A percentile compares a stretch with the other conserved stretches of the same genome.
Evolutionary conservation across 805 yeast species (phyloP).

Genomic region (Tetrapisispora fleetii): DNA sequence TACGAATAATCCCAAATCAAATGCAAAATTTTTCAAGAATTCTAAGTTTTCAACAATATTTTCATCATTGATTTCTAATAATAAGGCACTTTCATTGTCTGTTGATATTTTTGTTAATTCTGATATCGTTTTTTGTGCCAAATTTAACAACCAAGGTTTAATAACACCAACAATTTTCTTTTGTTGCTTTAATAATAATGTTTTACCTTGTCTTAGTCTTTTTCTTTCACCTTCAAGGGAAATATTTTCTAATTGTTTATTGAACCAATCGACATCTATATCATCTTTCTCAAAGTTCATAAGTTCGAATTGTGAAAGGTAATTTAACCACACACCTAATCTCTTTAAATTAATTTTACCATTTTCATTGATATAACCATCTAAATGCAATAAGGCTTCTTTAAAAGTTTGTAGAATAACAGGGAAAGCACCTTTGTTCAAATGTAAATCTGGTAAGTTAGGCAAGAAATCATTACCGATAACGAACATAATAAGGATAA

Average conservation of each 20-base stretch:
- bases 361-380: conserved; percentile 75
- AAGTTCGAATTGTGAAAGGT: conserved; percentile 68
- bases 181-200: conserved; percentile 60
- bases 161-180: conserved; percentile 54
- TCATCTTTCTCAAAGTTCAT: conserved; percentile 78
- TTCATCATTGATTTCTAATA: conserved; percentile 27
- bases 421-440: conserved; percentile 97
- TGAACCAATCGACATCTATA: conserved; percentile 85
- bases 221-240: conserved; percentile 63
- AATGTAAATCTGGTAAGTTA: conserved; percentile 83
- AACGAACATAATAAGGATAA: conserved; percentile 82
- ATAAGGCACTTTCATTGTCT: conserved; percentile 1
- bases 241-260: conserved; percentile 65
- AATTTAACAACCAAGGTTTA: conserved; percentile 36
- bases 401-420: conserved; percentile 81
- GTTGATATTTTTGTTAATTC: not conserved
- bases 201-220: conserved; percentile 55
- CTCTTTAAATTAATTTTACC: conserved; percentile 74
- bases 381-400: conserved; percentile 57
- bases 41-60: conserved; percentile 37
- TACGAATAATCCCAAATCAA: conserved; percentile 56
- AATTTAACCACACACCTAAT: conserved; percentile 64
- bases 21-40: conserved; percentile 53
- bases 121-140: not conserved
- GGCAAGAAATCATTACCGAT: conserved; percentile 98